Evolutionary conservation across 2,329 filamentous ascomycete species (phyloP).

Genomic region (Microdochium nivale): DNA sequence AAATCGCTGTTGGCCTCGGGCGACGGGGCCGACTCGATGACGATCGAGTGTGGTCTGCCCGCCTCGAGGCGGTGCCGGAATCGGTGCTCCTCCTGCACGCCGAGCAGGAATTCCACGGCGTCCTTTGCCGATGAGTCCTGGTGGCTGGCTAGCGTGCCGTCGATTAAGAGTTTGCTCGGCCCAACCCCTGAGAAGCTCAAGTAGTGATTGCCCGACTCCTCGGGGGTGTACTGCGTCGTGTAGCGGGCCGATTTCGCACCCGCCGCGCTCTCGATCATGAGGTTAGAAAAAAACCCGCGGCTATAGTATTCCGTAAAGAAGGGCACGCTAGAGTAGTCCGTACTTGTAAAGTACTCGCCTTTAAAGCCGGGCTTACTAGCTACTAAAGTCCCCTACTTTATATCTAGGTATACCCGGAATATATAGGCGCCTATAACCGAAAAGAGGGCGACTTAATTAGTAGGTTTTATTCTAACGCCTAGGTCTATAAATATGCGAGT

Average conservation of each 20-base stretch:
- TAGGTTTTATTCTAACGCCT: no score
- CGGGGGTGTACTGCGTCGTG: not conserved
- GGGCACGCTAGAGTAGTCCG: not conserved
- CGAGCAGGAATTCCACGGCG: not conserved
- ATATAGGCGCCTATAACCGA: no score
- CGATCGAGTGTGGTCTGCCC: not conserved
- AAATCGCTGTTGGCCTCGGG: constrained; percentile 1
- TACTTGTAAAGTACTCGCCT: not conserved
- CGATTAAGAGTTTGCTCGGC: constrained; percentile 1
- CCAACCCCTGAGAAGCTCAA: constrained; percentile 1
- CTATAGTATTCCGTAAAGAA: not conserved
- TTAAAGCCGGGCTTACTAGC: constrained; percentile 1
- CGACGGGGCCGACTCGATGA: no score
- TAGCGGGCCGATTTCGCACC: constrained; percentile 1
- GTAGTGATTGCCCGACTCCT: not conserved
- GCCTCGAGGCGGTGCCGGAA: not conserved
- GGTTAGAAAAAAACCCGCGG: not conserved
- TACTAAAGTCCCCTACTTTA: no score
- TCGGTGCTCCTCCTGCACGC: constrained; percentile 1
- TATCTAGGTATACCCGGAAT: no score
- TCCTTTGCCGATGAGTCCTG: not conserved
- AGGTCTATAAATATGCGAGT: no score
- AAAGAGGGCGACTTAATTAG: no score
- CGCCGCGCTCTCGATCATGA: not conserved
- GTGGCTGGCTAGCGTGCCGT: not conserved